Evolutionary conservation across 768 basidiomycete genomes (phyloP).

Genomic region (Pholiota conissans): DNA sequence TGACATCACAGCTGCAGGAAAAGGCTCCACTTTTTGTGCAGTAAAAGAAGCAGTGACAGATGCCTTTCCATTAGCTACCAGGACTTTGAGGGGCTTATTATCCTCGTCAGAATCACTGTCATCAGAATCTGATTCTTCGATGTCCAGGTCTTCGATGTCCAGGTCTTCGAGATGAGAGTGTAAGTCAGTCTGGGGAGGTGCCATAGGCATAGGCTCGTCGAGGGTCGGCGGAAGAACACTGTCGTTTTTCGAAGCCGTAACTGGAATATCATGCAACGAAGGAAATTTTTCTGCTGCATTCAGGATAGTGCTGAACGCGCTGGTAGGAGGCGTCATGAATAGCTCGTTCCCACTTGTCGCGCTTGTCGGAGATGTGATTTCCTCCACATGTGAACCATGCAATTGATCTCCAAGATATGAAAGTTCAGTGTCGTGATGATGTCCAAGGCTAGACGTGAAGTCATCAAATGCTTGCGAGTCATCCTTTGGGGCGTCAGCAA

Average conservation of each 20-base stretch:
- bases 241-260: constrained; percentile 39
- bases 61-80: constrained; percentile 14
- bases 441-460: not conserved
- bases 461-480: constrained; percentile 1
- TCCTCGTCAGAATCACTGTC: constrained; percentile 46
- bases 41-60: not conserved
- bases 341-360: constrained; percentile 42
- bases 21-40: too few species aligned
- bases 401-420: constrained; percentile 14
- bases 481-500: constrained; percentile 1
- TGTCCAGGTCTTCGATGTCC: constrained; percentile 61
- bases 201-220: constrained; percentile 12
- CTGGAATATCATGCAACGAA: constrained; percentile 34
- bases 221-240: constrained; percentile 20
- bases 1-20: not conserved
- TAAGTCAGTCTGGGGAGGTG: constrained; percentile 49
- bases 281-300: constrained; percentile 24
- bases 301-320: constrained; percentile 22
- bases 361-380: constrained; percentile 27
- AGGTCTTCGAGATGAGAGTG: constrained; percentile 55
- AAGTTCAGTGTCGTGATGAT: constrained; percentile 11
- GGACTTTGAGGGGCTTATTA: constrained; percentile 18
- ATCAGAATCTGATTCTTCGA: constrained; percentile 55
- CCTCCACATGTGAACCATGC: not conserved
- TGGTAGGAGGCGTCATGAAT: constrained; percentile 63